Base-by-base conservation (phyloP, 331 rosid species). In the Spiraea crenata region DNA sequence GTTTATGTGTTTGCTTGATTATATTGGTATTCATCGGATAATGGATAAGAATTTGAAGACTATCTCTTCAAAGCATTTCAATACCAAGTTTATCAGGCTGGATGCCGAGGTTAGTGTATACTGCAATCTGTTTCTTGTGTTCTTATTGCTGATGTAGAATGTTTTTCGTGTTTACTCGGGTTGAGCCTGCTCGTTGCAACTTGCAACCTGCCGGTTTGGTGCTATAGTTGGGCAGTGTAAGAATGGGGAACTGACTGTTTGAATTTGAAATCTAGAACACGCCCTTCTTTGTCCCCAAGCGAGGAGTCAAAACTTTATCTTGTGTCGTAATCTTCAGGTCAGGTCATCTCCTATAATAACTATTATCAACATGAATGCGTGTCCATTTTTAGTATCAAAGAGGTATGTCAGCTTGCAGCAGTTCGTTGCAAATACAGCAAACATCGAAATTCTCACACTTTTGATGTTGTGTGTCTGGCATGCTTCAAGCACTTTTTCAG, bases 251-350 rank as follows among this genome's bases (percentile, higher is more conserved):
- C 44, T 62, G 59, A 52, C 44, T 3, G 7, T 69, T 73, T 81
- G 80, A 60, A 72, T 62, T 48, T 77, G 79, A 74, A 82, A 67
- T 89, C 86, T 97, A 95, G 99, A 95, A 87, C n/a, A n/a, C n/a
- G n/a, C n/a, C n/a, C 9, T 91, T 95, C 95, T 95, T 95, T 17
- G 81, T 91, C 63, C 50, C 93, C 76, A 95, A 95, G 87, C 84
- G 89, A 65, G 93, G 91, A 73, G 65, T 95, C 86, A 89, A 95
- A 84, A 95, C 99, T 67, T 72, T 91, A 82, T 95, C 99, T 45
- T 95, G 99, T 49, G 93, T 91, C 85, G 59, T 95, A 67, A 57
- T 95, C 63, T 95, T 95, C 95, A 89, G 97, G 99, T 95, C 77
- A 80, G 87, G 73, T 64, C 66, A 38, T 48, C 40, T 74, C 67